Base-by-base conservation (phyloP, 2,329 filamentous ascomycete genomes). In the Verticillium dahliae region DNA sequence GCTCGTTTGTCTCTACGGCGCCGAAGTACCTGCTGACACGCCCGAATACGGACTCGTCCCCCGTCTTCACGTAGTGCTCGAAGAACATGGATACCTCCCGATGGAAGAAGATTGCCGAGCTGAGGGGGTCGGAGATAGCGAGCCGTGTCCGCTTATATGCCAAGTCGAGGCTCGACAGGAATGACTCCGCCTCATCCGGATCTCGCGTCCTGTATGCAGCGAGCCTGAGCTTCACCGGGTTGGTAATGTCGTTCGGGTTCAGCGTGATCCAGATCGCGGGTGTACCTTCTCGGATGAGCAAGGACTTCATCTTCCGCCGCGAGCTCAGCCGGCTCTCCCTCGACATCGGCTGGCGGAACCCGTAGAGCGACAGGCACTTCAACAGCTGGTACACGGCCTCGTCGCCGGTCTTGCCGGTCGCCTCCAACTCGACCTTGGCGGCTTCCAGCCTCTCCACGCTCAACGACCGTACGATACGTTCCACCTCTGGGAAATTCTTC, bases 221-320 rank as follows among this genome's bases (percentile, higher is more conserved):
- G 6, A 64, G 61, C 37, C 50, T 54, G 3, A 62, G n/a, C 57
- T 65, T 65, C 4, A 65, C 56, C 55, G 57, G 56, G 54, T 63
- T 65, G 3, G 58, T 63, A 22, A 63, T 63, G 41, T 65, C 60
- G 55, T 63, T 65, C 3, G 56, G 61, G 57, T 62, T 65, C 31
- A 63, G 6, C 7, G 58, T 63, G 39, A 63, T 52, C 62, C 57
- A 63, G 18, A 63, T 65, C 0, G 63, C 63, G 14, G 63, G 61
- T 2, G 61, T 60, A 11, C 60, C 59, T 13, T 56, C 22, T 18
- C 52, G 54, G 14, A 64, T 57, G 14, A 62, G 61, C 31, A 59
- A 14, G 6, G 62, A 61, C 56, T 60, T 39, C 33, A 64, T 61
- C 61, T 64, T 64, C 35, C 55, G 41, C 52, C 60, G 57, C 59